Evolutionary conservation across 164 flowering plant genomes (phyloP), one percentile per base, ranked within the genome.

Genomic region (Cinnamomum micranthum): DNA sequence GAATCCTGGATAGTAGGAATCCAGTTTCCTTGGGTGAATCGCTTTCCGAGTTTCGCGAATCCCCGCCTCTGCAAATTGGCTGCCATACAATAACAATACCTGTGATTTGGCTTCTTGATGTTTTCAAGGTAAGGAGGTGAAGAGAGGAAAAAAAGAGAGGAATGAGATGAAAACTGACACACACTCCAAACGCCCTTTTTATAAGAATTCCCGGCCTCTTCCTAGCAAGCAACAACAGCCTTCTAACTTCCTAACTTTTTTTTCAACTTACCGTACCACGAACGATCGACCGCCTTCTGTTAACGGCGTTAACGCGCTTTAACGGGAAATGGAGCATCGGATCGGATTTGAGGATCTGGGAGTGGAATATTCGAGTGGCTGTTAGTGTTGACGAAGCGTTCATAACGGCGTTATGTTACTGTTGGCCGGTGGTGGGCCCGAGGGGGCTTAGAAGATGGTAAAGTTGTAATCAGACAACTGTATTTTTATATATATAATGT

Each of bases 31-130:
- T 22, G 28, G 33, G 73, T 77, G 65, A 84, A 74, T 81, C 85
- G 87, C 86, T 83, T 87, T 27, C 88, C 88, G 23, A 86, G 64
- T 76, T 68, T 77, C 55, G 77, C 84, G 80, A 86, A 51, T 82
- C 85, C 83, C 23, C 79, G 81, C 71, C 83, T 78, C 79, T 79
- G 82, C 80, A 77, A 81, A 73, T 83, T 84, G 77, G 83, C 84
- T 71, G 87, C 87, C 87, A 85, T 85, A 68, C 87, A 82, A 84
- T 64, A 4, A 55, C 5, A 55, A 20, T 55, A 55, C n/a, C n/a
- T 55, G 60, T 3, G 13, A 14, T 55, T 55, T 55, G n/a, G n/a
- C n/a, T 55, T 55, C 20, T 12, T 55, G 35, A 14, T 55, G 19
- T 2, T 55, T 55, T 55, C 60, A 63, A n/a, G 6, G 41, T 4